Conservation (phyloP, 176 grass and related monocot species). For the Rhynchospora pubera region DNA sequence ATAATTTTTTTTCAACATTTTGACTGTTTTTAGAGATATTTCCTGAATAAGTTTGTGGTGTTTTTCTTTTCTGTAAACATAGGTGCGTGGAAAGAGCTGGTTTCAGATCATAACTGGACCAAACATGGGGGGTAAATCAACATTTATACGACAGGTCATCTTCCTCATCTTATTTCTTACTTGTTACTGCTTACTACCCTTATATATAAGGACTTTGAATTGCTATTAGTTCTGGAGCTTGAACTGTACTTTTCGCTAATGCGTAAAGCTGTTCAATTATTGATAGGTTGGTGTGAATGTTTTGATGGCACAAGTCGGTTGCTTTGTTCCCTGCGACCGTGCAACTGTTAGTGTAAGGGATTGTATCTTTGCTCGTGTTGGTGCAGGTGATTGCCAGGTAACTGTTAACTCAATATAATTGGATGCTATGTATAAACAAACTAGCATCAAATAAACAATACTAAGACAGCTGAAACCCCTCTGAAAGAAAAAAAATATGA, state of each 20-base stretch:
- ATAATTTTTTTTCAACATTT: neutral
- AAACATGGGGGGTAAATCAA: conserved; percentile 99
- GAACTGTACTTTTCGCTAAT: neutral
- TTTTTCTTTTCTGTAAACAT: conserved; percentile 12
- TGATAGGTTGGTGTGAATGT: conserved; percentile 85
- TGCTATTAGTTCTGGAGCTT: neutral
- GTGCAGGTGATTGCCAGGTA: conserved; percentile 99
- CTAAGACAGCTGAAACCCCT: neutral
- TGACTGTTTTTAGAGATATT: neutral
- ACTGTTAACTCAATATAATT: conserved; percentile 23
- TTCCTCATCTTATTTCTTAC: conserved; percentile 20
- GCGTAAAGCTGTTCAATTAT: conserved; percentile 15
- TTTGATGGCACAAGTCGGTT: conserved; percentile 96
- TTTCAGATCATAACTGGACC: conserved; percentile 99
- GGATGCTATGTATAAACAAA: neutral
- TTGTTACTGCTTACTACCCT: conserved; percentile 3
- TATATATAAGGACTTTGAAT: neutral
- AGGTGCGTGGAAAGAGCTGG: conserved; percentile 94
- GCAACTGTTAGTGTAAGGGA: conserved; percentile 87
- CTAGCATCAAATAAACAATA: neutral
- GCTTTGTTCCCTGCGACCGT: conserved; percentile 79
- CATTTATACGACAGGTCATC: conserved; percentile 88
- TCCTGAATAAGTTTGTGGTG: conserved; percentile 30
- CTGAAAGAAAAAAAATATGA: neutral
- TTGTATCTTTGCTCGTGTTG: conserved; percentile 99